Percentiles rank a stretch among this genome's conserved stretches.
Evolutionary conservation across 2,329 filamentous ascomycete genomes (phyloP).

Genomic region (Penicillium freii): DNA sequence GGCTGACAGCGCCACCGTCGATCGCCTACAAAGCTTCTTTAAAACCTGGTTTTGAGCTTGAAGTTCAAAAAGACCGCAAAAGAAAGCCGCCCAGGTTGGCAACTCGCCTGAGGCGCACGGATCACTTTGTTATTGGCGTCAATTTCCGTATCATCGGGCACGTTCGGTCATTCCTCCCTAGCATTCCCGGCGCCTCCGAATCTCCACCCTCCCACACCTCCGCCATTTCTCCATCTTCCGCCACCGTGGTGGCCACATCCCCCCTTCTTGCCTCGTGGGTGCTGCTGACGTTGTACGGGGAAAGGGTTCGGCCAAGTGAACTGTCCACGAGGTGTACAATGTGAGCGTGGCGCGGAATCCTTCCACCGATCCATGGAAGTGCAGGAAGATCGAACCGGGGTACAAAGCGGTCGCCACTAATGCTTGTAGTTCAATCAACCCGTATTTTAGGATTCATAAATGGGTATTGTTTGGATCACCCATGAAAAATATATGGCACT

Average conservation of each 20-base stretch:
- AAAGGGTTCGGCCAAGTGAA: not conserved
- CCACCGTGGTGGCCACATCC: not conserved
- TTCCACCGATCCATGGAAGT: not conserved
- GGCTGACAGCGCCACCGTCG: conserved; percentile 10
- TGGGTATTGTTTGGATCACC: not conserved
- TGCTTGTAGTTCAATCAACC: not conserved
- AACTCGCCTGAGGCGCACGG: not conserved
- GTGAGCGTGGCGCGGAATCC: not conserved
- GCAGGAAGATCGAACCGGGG: not conserved
- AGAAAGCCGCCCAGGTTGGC: not conserved
- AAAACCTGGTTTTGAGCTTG: not conserved
- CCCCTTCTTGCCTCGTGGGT: conserved; percentile 3
- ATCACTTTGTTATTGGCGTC: not conserved
- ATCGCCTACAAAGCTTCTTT: conserved; percentile 9
- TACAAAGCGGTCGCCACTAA: not conserved
- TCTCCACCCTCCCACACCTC: conserved; percentile 6
- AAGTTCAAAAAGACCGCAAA: not conserved
- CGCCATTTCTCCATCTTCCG: conserved; percentile 5
- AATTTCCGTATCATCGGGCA: not conserved
- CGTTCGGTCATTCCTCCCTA: not conserved
- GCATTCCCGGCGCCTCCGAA: conserved; percentile 16
- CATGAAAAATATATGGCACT: not conserved
- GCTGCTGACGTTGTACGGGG: conserved; percentile 4
- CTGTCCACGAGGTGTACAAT: not conserved
- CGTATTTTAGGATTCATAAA: not conserved